A percentile compares a stretch with the other conserved stretches of the same genome.
Conservation (phyloP, 768 basidiomycete species). For the Serendipita vermifera region DNA sequence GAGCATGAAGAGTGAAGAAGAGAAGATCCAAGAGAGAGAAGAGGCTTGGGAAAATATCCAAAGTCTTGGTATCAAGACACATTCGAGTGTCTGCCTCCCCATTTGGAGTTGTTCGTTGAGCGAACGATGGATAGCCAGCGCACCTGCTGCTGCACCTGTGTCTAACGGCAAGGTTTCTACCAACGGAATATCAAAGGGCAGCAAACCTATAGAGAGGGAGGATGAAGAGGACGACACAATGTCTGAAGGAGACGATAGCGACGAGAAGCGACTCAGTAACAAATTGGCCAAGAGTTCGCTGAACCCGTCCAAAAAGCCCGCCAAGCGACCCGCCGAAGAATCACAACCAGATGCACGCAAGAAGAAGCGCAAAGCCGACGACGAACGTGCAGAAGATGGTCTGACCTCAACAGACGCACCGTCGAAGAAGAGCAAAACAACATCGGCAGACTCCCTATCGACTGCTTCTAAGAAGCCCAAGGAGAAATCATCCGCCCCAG, state of each 20-base stretch:
- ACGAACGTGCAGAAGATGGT: too few species aligned
- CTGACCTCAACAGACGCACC: too few species aligned
- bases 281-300: constrained; percentile 5
- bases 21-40: background rate
- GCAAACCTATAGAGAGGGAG: constrained; percentile 25
- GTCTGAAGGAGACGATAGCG: background rate
- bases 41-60: constrained; percentile 82
- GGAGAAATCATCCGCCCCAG: too few species aligned
- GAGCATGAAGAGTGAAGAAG: background rate
- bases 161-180: constrained; percentile 23
- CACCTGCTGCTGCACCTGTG: too few species aligned
- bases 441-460: too few species aligned
- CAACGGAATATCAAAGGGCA: constrained; percentile 13
- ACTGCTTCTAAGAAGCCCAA: too few species aligned
- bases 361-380: constrained; percentile 16
- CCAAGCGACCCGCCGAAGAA: constrained; percentile 26
- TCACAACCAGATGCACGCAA: constrained; percentile 23
- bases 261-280: background rate
- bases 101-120: constrained; percentile 79
- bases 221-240: constrained; percentile 27
- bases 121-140: constrained; percentile 13
- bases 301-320: background rate
- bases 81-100: constrained; percentile 69
- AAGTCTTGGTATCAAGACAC: constrained; percentile 80
- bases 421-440: too few species aligned